Evolutionary conservation across 129 eudicot genomes (phyloP), one percentile per base, ranked within the genome.

Genomic region (Silybum marianum): DNA sequence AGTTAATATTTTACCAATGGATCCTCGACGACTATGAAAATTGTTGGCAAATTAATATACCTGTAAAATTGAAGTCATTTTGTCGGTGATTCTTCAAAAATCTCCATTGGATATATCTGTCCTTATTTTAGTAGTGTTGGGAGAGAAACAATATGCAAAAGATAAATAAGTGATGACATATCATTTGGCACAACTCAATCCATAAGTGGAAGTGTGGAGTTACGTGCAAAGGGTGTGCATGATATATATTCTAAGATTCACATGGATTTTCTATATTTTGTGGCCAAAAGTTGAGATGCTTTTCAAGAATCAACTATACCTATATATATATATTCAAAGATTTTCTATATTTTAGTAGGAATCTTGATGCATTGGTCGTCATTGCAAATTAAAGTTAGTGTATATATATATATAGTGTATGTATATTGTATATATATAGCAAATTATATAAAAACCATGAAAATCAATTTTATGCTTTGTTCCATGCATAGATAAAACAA

Each of bases 221-320:
- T 60, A 38, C 11, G 72, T 60, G 73, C 28, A 62, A 54, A 70
- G 60, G 63, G 48, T 34, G 85, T 82, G 85, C 23, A 58, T 58
- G 65, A 58, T 10, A 58, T 18, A 54, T 58, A 58, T 22, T 32
- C 65, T 58, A 58, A 5, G 65, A 58, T 58, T 58, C 65, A 58
- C 23, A 18, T 18, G 65, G 23, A 58, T 58, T 58, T 58, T 4
- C 23, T 58, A 58, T 58, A 6, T 58, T 18, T 58, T 58, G 23
- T 18, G 23, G 65, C 22, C 65, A 58, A 58, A 58, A 58, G 23
- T 9, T 18, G 23, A 58, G 65, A 58, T 58, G 65, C 65, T 58
- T 16, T 58, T 58, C 23, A 58, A 58, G 23, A 58, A 58, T 58
- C 65, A 58, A 58, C 23, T 58, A 22, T 6, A 48, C 19, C 60